A percentile compares a stretch with the other conserved stretches of the same genome.
phyloP scores from a whole-genome alignment of 225 moss, liverwort and hornwort species.

The Climacium dendroides region DNA sequence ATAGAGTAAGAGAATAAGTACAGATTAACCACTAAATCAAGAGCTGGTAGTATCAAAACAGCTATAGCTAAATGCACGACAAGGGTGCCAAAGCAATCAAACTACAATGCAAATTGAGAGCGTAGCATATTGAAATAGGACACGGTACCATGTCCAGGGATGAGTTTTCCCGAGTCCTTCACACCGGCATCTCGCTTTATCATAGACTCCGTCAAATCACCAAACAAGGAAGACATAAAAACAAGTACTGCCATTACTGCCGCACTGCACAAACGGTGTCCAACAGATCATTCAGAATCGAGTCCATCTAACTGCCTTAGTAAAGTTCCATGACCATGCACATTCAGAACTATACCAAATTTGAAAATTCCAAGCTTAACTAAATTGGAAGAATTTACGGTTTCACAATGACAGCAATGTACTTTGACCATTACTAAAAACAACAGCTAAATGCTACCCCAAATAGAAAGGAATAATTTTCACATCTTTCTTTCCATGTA shows the following conservation, averaged over 20 bases:
- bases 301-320: background rate
- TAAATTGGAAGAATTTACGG: background rate
- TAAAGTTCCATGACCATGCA: background rate
- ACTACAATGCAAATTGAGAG: background rate
- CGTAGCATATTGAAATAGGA: background rate
- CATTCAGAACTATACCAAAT: background rate
- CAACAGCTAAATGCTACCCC: background rate
- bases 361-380: background rate
- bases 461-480: background rate
- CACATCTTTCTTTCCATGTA: background rate
- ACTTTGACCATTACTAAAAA: background rate
- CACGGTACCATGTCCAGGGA: constrained; percentile 87
- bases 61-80: background rate
- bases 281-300: background rate
- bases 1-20: background rate
- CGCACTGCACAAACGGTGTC: constrained; percentile 36
- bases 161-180: constrained; percentile 88
- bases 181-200: constrained; percentile 99
- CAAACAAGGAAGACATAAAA: constrained; percentile 83
- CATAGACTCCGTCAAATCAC: constrained; percentile 97
- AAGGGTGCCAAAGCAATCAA: background rate
- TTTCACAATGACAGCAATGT: background rate
- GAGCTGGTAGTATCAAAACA: background rate
- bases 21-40: background rate
- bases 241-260: constrained; percentile 73